Percentiles rank a stretch among this genome's conserved stretches.
These are phyloP conservation scores for Yamadazyma endophytica DNA, from an alignment of 805 yeast species.

Conservation along the genomic window DNA sequence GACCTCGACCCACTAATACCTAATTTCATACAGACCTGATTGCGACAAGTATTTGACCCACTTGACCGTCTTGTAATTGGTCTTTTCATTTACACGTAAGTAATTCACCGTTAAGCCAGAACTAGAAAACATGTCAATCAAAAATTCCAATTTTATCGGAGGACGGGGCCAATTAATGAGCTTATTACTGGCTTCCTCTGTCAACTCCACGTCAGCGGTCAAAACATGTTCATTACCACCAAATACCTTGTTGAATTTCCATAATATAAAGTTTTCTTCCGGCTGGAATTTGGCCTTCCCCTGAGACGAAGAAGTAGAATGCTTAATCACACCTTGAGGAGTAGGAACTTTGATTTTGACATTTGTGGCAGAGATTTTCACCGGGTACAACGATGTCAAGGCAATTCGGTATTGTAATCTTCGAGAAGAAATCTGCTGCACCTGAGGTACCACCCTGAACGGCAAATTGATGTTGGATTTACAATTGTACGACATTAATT, in stretches of 20 bases:
- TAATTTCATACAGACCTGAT: conserved; percentile 77
- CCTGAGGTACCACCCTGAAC: conserved; percentile 57
- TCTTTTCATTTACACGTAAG: conserved; percentile 58
- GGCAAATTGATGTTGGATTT: conserved; percentile 59
- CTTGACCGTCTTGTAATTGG: conserved; percentile 67
- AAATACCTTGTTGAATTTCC: conserved; percentile 66
- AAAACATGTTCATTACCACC: conserved; percentile 66
- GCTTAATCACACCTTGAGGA: conserved; percentile 40
- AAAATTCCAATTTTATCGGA: conserved; percentile 68
- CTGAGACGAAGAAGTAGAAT: conserved; percentile 37
- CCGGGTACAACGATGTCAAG: conserved; percentile 57
- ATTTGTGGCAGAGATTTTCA: conserved; percentile 57
- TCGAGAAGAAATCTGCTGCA: conserved; percentile 40
- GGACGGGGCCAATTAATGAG: conserved; percentile 58
- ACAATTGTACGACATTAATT: conserved; percentile 66
- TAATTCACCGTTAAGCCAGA: conserved; percentile 74
- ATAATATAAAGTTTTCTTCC: conserved; percentile 57
- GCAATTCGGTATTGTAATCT: conserved; percentile 55
- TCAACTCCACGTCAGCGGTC: conserved; percentile 47
- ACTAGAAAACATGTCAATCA: conserved; percentile 67
- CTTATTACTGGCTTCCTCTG: conserved; percentile 12
- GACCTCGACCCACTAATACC: conserved; percentile 53
- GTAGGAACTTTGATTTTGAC: conserved; percentile 65
- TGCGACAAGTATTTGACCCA: conserved; percentile 81
- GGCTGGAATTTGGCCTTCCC: conserved; percentile 72